A percentile compares a stretch with the other conserved stretches of the same genome.
Conservation (phyloP, 768 basidiomycete genomes). For the Tylopilus sp. region DNA sequence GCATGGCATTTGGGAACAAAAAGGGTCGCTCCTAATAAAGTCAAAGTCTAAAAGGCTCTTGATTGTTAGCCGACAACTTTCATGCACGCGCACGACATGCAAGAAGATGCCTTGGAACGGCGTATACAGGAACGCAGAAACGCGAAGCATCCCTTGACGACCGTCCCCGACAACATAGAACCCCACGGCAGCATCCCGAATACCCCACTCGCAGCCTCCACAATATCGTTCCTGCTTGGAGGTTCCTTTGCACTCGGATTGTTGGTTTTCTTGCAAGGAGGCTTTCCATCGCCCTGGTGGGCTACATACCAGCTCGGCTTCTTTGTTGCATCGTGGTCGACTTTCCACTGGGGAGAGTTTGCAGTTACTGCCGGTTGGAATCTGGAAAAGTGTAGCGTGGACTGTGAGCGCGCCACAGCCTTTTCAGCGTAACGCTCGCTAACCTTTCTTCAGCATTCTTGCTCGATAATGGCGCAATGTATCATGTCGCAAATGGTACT, state of each 20-base stretch:
- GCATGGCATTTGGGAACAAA: constrained; percentile 15
- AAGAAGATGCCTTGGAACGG: constrained; percentile 37
- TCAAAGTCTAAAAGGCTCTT: background rate
- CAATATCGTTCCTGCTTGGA: constrained; percentile 88
- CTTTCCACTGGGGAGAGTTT: constrained; percentile 94
- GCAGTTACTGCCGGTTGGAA: constrained; percentile 97
- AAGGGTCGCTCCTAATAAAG: background rate
- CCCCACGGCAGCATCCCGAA: constrained; percentile 71
- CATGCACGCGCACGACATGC: constrained; percentile 29
- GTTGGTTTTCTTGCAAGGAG: constrained; percentile 46
- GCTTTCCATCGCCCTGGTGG: constrained; percentile 51
- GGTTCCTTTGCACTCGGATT: constrained; percentile 57
- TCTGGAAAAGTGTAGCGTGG: constrained; percentile 83
- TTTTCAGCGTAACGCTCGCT: background rate
- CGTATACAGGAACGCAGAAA: constrained; percentile 42
- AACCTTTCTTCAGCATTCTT: constrained; percentile 67
- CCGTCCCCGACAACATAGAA: constrained; percentile 42
- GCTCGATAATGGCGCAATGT: constrained; percentile 82
- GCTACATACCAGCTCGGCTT: constrained; percentile 75
- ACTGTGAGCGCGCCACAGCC: constrained; percentile 60
- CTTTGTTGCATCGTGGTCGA: constrained; percentile 78
- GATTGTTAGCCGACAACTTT: background rate
- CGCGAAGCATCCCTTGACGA: constrained; percentile 45
- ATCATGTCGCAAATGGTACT: constrained; percentile 77
- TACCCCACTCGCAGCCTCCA: constrained; percentile 75